Evolutionary conservation across 2,329 filamentous ascomycete species (phyloP), one percentile per base, ranked within the genome.

Genomic region (Talaromyces albobiverticillius): DNA sequence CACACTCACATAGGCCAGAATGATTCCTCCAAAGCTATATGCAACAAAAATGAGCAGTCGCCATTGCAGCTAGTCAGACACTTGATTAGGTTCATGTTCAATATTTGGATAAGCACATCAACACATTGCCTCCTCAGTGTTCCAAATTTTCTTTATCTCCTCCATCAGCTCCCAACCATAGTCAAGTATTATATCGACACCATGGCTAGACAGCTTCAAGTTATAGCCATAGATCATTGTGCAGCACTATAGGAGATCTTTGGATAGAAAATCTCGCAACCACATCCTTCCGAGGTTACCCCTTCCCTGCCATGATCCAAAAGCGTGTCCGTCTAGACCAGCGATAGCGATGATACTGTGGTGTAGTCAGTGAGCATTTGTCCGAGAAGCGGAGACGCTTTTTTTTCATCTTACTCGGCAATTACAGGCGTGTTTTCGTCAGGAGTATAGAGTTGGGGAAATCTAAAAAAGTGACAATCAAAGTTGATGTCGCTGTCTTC

Each of bases 201-300:
- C 61, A 46, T 60, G 57, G 36, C 56, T 63, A 8, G 54, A 61
- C 6, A 71, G 53, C 51, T 67, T 69, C 18, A 68, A 67, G 54
- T 71, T 66, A 53, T 71, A 71, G 2, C 70, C 67, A 48, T 71
- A 71, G 29, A 64, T 69, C 61, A 70, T 68, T 0, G 62, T 64
- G 10, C 67, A 60, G 42, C 63, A 69, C 16, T 53, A 36, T 4
- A 61, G 63, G 13, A 66, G 41, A 56, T 67, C 64, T 51, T 65
- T 62, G 1, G 51, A 57, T 9, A 69, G 54, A 47, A 70, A 70
- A 46, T 70, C 58, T 1, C 63, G 58, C 0, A 69, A 59, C 65
- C 64, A 69, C 63, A 69, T 70, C 2, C 59, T 54, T 23, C 54
- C 46, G 13, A 59, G 53, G 22, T 59, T 59, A 7, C 60, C 58